Evolutionary conservation across 148 eudicot species (phyloP).

Genomic region (Spergularia marina): DNA sequence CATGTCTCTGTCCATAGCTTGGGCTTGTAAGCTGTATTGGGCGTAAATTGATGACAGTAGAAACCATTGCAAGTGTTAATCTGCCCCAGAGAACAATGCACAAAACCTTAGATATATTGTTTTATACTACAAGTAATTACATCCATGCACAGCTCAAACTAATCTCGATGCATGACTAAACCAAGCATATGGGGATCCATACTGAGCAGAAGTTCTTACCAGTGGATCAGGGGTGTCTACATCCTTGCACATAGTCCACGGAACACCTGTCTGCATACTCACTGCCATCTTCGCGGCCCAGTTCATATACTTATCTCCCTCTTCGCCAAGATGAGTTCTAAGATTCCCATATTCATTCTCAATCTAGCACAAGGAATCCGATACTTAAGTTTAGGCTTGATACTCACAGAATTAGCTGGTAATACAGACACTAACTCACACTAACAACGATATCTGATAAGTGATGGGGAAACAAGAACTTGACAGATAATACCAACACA

Average conservation of each 20-base stretch:
- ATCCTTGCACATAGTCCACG: conserved; percentile 98
- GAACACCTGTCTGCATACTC: conserved; percentile 72
- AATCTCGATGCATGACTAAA: background rate
- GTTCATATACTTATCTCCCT: conserved; percentile 67
- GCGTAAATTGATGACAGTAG: conserved; percentile 75
- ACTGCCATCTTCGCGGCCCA: conserved; percentile 98
- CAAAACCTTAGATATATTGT: background rate
- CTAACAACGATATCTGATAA: no score
- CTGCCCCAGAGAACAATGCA: conserved; percentile 35
- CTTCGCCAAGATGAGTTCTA: conserved; percentile 46
- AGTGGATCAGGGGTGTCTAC: conserved; percentile 89
- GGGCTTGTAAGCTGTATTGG: conserved; percentile 80
- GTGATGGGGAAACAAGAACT: no score
- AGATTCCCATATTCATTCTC: conserved; percentile 83
- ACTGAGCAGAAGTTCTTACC: conserved; percentile 37
- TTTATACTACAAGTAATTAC: background rate
- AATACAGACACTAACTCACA: no score
- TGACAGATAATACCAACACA: background rate
- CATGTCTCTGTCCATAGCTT: conserved; percentile 92
- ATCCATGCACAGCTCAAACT: background rate
- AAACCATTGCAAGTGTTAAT: conserved; percentile 94
- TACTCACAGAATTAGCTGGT: background rate
- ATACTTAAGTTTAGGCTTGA: background rate
- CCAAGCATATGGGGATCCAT: background rate
- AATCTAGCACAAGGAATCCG: conserved; percentile 40